Conservation (phyloP, 441 rosid genomes). For the Pelargonium citronellum region DNA sequence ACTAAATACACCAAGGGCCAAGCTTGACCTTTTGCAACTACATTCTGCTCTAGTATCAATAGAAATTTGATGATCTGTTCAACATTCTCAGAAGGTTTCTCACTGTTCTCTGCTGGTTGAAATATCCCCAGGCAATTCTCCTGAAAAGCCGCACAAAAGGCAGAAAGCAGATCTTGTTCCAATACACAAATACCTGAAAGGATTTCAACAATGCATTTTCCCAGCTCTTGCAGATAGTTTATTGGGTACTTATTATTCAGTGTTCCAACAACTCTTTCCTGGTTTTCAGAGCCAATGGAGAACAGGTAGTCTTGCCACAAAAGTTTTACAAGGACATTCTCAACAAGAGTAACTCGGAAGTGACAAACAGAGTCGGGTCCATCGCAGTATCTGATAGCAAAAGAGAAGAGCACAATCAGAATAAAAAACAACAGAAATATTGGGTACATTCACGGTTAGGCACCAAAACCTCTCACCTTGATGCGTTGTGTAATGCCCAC, state of each 20-base stretch:
- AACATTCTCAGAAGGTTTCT: conserved; percentile 33
- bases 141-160: conserved; percentile 49
- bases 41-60: conserved; percentile 40
- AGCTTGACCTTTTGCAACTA: conserved; percentile 48
- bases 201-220: conserved; percentile 72
- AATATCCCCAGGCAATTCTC: conserved; percentile 47
- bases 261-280: conserved; percentile 29
- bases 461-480: conserved; percentile 45
- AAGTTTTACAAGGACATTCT: conserved; percentile 63
- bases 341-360: conserved; percentile 49
- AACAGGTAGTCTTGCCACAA: conserved; percentile 65
- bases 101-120: conserved; percentile 40
- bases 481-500: conserved; percentile 71
- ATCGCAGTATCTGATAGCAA: conserved; percentile 46
- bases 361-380: conserved; percentile 40
- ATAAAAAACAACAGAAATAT: conserved; percentile 11
- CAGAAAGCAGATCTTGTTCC: conserved; percentile 52
- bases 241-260: conserved; percentile 30
- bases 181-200: conserved; percentile 52
- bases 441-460: conserved; percentile 12
- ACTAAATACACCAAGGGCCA: conserved; percentile 71
- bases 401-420: conserved; percentile 18
- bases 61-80: conserved; percentile 56
- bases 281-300: conserved; percentile 28
- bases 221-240: conserved; percentile 57